Base-by-base conservation (phyloP, 1,284 basidiomycete species). In the Ustilago trichophora region DNA sequence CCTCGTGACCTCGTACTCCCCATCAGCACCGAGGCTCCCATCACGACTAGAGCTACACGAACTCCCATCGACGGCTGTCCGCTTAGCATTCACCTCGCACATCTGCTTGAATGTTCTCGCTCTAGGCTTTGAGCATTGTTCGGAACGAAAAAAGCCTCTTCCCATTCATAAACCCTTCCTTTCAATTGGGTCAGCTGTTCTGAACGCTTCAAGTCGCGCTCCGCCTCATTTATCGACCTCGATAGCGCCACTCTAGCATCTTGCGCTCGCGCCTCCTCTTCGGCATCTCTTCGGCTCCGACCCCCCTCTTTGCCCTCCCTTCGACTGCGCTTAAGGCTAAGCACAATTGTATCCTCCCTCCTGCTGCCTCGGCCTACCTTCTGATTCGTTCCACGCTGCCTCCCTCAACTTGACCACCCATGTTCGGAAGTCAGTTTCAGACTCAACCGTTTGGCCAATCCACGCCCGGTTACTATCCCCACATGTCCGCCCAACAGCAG, bases 391-490 rank as follows among this genome's bases (percentile, higher is more conserved):
- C 44, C 25, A 29, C 26, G 4, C 12, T 24, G 19, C 6, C 36
- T 33, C 27, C 36, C 18, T 12, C 32, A 34, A 12, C 19, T 7
- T 5, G 22, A 18, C 11, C 34, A 35, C 65, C 46, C 44, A 64
- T 62, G 60, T 70, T 70, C 29, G 67, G 62, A 48, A 60, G 60
- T 60, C 67, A 65, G 22, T 70, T 70, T 33, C 67, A 70, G 46
- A 55, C 63, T 12, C 67, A 70, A 53, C 67, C 67, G 36, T 72
- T 72, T 32, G 69, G 69, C 42, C 65, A 68, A 38, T 68, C 64
- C n/a, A 68, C 69, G 40, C 64, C 64, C 32, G 60, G 64, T 40
- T 72, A 72, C 55, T 72, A 55, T 59, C 55, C 65, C 8, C 69
- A 68, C 44, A 54, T 59, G 51, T 50, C 56, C 18, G 25, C 46